Evolutionary conservation across 164 flowering plant species (phyloP), one percentile per base, ranked within the genome.

Genomic region (Nymphaea thermarum): DNA sequence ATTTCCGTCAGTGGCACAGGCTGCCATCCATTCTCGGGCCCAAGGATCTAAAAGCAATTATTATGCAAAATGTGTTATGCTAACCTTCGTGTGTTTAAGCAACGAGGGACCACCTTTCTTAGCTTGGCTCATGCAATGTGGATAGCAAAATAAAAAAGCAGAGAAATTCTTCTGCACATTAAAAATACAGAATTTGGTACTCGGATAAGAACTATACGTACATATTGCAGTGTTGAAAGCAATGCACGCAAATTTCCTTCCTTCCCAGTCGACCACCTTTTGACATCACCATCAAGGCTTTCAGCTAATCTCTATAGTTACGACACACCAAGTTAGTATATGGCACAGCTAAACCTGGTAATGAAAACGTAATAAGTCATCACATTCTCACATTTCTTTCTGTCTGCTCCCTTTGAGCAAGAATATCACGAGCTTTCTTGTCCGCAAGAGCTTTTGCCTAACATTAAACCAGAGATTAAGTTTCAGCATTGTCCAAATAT

Each of bases 381-480:
- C 60, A 16, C 60, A 1, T 66, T 14, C 18, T 71, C 80, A 93
- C 98, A 80, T 84, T 83, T 80, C 90, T 87, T 81, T 91, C 98
- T 69, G 85, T 88, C 72, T 87, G 96, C 74, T 91, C 98, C 80
- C 78, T 84, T 76, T 87, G 94, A 65, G 85, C 91, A 73, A 84
- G 83, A 77, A 83, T 80, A 77, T 93, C 98, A 42, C 96, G 98
- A 83, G 68, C 78, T 60, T 91, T 89, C 85, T 91, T 93, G 79
- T 91, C 98, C 8, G 84, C 96, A 67, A 93, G 92, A 68, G 97
- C 98, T 77, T 93, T 87, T 45, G 96, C 97, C 97, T 91, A 85
- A 45, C 76, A 78, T 59, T 72, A 36, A 71, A 16, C 53, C 60
- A 65, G 60, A 62, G 17, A 51, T 8, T 15, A 47, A 6, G 57